Evolutionary conservation across 768 basidiomycete genomes (phyloP).

Genomic region (Lactarius indigo): DNA sequence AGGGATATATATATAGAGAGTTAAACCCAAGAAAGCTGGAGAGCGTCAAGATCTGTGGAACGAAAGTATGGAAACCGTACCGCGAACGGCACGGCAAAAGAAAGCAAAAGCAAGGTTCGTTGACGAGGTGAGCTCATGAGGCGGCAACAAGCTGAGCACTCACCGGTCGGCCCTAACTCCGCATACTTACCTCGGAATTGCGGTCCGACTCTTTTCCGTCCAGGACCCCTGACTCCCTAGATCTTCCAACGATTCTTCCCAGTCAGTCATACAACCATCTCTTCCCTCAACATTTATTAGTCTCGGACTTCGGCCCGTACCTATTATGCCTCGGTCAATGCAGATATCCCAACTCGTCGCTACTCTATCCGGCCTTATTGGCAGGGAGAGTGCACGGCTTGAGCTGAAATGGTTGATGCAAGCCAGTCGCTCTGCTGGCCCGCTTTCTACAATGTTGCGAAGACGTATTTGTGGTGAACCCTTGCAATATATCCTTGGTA

Average conservation of each 20-base stretch:
- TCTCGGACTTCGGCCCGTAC: constrained; percentile 7
- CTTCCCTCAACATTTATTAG: background rate
- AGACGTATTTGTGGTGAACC: constrained; percentile 71
- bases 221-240: background rate
- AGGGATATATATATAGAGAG: constrained; percentile 8
- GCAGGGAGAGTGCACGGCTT: constrained; percentile 34
- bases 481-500: constrained; percentile 88
- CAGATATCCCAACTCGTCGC: constrained; percentile 23
- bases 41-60: background rate
- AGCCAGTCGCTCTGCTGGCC: constrained; percentile 24
- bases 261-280: background rate
- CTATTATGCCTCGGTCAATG: constrained; percentile 4
- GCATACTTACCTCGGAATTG: background rate
- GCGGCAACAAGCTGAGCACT: background rate
- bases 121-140: constrained; percentile 17
- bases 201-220: constrained; percentile 2
- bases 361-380: constrained; percentile 36
- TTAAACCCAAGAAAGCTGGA: background rate
- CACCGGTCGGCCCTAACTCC: constrained; percentile 13
- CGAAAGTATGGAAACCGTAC: constrained; percentile 1
- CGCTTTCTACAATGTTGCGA: constrained; percentile 45
- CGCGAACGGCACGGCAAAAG: background rate
- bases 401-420: constrained; percentile 52
- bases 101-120: background rate
- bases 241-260: background rate